phyloP scores from a whole-genome alignment of 73 alveolate species.

The Blepharisma japonicum region DNA sequence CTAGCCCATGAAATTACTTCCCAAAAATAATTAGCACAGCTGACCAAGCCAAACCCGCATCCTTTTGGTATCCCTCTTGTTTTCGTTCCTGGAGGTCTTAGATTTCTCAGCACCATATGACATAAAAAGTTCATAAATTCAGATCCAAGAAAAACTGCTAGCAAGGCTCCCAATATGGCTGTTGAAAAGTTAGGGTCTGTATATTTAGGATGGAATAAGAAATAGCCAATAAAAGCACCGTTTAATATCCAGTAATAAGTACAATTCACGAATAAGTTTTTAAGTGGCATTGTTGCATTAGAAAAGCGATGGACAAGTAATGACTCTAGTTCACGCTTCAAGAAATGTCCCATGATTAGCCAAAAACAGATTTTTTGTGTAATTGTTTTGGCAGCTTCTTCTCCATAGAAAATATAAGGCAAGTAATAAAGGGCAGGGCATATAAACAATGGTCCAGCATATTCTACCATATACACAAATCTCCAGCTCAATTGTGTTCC shows the following conservation, averaged over 20 bases:
- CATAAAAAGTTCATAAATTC: slow-evolving; percentile 74
- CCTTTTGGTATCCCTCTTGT: slow-evolving; percentile 88
- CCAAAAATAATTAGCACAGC: slow-evolving; percentile 98
- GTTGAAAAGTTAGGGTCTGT: slow-evolving; percentile 63
- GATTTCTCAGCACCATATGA: slow-evolving; percentile 74
- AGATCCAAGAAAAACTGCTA: slow-evolving; percentile 55
- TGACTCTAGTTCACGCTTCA: slow-evolving; percentile 86
- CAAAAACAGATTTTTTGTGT: slow-evolving; percentile 51
- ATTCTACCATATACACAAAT: slow-evolving; percentile 84
- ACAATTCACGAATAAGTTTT: slow-evolving; percentile 74
- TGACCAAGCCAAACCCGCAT: slow-evolving; percentile 74
- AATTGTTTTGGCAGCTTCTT: slow-evolving; percentile 25
- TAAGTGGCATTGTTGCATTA: slow-evolving; percentile 88
- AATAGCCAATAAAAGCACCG: slow-evolving; percentile 79
- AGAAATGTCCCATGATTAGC: slow-evolving; percentile 78
- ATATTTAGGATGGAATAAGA: slow-evolving; percentile 82
- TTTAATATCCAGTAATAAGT: slow-evolving; percentile 89
- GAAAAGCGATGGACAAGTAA: slow-evolving; percentile 83
- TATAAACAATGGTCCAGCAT: slow-evolving; percentile 81
- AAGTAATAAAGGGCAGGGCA: slow-evolving; percentile 47
- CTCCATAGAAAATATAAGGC: slow-evolving; percentile 41
- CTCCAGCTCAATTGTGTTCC: slow-evolving; percentile 91
- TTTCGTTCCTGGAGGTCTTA: slow-evolving; percentile 76
- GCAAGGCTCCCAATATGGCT: slow-evolving; percentile 7
- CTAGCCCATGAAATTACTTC: slow-evolving; percentile 93